Base-by-base conservation (phyloP, 164 flowering plant genomes). In the Aristolochia californica region DNA sequence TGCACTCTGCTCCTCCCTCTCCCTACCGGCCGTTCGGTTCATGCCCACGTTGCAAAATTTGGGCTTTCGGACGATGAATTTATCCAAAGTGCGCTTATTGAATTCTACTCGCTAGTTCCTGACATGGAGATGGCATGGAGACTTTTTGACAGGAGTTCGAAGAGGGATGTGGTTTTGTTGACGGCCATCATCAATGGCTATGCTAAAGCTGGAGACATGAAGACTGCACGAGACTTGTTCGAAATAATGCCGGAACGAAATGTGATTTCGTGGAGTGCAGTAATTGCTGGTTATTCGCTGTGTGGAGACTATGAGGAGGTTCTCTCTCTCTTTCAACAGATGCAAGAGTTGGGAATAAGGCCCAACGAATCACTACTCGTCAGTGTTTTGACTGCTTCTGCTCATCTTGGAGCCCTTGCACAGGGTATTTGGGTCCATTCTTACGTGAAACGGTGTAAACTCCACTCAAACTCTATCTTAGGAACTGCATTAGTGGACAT, bases 391-490 rank as follows among this genome's bases (percentile, higher is more conserved):
- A 75, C 89, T 20, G 83, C 85, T 5, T 81, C 85, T 71, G 85
- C 80, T 10, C 74, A 81, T 62, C 74, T 83, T 13, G 94, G 94
- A 22, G 85, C 87, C 2, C 66, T 83, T 5, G 65, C 73, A 9
- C 87, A 81, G 47, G 93, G 89, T n/a, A 4, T 71, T 18, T 83
- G 83, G 83, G 63, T 83, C 2, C 87, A 83, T 50, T 74, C 81
- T 1, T 80, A 75, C 57, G 78, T 69, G 13, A 75, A 72, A 61
- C 57, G 66, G 61, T 17, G 47, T 22, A 61, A 57, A 21, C 67
- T 70, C 44, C 64, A 62, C 1, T 69, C 73, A 0, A 85, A 83
- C 49, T 48, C 59, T 2, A 77, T 78, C 4, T 61, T 85, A 61
- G 84, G 76, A 18, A 85, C 94, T 10, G 89, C 94, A 18, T 56